Evolutionary conservation across 163 green algal species (phyloP), one percentile per base, ranked within the genome.

Genomic region (Scenedesmus sp.): DNA sequence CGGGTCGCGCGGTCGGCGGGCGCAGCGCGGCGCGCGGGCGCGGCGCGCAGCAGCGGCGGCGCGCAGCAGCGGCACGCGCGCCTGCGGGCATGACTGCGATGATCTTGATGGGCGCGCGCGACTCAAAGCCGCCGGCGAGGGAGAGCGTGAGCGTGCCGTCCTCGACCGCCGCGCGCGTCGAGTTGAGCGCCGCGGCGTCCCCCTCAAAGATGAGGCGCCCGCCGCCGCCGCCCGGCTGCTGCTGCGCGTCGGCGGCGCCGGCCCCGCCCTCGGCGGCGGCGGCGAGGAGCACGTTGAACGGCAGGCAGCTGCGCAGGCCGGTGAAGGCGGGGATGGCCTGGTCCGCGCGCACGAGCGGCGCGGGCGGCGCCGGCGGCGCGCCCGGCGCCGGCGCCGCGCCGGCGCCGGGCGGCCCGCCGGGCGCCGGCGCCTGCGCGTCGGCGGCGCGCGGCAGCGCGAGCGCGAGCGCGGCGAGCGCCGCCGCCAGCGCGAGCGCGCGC

Each of bases 241-340:
- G 39, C 39, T 10, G 39, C 39, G 39, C 39, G 39, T 10, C 7
- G 7, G 14, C 45, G 7, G 36, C 13, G 34, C 14, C 36, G 15
- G 18, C 20, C 17, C 5, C 20, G 18, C 7, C 13, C 34, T 11
- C 9, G 6, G 34, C n/a, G 34, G 66, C 18, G 7, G 64, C 64
- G 44, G 67, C 50, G 3, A 77, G 11, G 4, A 77, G 33, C 7
- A 77, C 42, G 69, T 77, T 77, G 69, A 67, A 77, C 4, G 69
- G 69, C 36, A 77, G 53, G 54, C 69, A 77, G 22, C 53, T 67
- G 29, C 69, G 36, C 1, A 77, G 31, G 69, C 53, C 69, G 1
- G 22, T 44, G 26, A 77, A 77, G 18, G 22, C 4, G 22, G 69
- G 69, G 13, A 77, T 15, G 1, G 39, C 17, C 26, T 60, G 54